Percentiles rank a stretch among this genome's conserved stretches.
Evolutionary conservation across 2,329 filamentous ascomycete species (phyloP).

Genomic region (Aspergillus ibericus): DNA sequence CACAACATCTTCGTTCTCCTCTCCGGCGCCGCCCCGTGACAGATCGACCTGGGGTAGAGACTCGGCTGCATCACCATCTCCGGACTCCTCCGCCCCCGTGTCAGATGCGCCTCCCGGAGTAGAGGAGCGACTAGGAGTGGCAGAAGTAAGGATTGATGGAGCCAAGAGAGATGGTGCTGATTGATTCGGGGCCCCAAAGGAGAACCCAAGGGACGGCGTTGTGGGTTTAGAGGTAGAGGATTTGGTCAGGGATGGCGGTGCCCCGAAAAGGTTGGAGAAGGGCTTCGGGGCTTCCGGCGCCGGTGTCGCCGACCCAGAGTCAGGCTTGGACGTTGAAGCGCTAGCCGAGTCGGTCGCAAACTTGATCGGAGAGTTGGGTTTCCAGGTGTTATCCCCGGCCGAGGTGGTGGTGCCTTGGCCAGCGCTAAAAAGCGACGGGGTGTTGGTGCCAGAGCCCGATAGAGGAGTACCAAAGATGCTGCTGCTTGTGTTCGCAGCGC

Average conservation of each 20-base stretch:
- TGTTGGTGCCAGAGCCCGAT: slow-evolving; percentile 18
- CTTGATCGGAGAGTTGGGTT: slow-evolving; percentile 49
- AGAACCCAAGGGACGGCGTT: slow-evolving; percentile 36
- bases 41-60: slow-evolving; percentile 70
- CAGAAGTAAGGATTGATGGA: slow-evolving; percentile 37
- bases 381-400: slow-evolving; percentile 49
- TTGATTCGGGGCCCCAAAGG: slow-evolving; percentile 37
- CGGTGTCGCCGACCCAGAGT: slow-evolving; percentile 23
- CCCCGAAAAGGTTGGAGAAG: slow-evolving; percentile 33
- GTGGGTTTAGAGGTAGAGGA: slow-evolving; percentile 19
- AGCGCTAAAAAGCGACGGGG: slow-evolving; percentile 19
- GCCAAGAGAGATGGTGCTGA: slow-evolving; percentile 24
- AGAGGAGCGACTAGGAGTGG: slow-evolving; percentile 44
- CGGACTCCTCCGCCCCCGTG: slow-evolving; percentile 40
- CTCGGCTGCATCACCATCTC: slow-evolving; percentile 56
- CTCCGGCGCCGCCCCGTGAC: slow-evolving; percentile 64
- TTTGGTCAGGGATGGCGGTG: slow-evolving; percentile 20
- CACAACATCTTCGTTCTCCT: slow-evolving; percentile 70
- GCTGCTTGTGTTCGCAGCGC: slow-evolving; percentile 18
- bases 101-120: slow-evolving; percentile 50
- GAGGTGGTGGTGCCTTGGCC: slow-evolving; percentile 13
- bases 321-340: slow-evolving; percentile 28
- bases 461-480: slow-evolving; percentile 32
- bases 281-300: slow-evolving; percentile 28
- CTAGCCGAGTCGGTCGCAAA: slow-evolving; percentile 39